Conservation (phyloP, 1,139 yeast species). For the Yamadazyma taylorii region DNA sequence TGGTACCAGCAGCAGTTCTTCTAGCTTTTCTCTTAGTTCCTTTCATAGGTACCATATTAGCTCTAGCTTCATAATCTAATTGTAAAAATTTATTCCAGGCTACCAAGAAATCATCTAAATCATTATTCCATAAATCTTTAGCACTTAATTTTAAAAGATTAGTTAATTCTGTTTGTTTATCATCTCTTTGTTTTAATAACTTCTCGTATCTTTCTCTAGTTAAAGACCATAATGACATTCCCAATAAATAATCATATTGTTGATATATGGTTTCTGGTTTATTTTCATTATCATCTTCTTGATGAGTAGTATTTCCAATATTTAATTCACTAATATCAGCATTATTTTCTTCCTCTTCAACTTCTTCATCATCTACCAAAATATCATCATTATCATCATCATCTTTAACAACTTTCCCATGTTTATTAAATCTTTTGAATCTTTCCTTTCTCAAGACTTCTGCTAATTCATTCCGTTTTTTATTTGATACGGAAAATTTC, state of each 20-base stretch:
- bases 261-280: constrained; percentile 49
- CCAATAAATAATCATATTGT: constrained; percentile 71
- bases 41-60: constrained; percentile 29
- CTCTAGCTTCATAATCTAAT: constrained; percentile 33
- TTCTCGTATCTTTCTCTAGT: constrained; percentile 87
- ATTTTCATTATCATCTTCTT: constrained; percentile 28
- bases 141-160: constrained; percentile 67
- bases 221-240: constrained; percentile 92
- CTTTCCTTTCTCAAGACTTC: constrained; percentile 59
- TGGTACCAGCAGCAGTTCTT: constrained; percentile 17
- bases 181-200: constrained; percentile 68
- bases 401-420: constrained; percentile 52
- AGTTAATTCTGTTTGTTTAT: constrained; percentile 71
- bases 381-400: constrained; percentile 16
- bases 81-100: constrained; percentile 65
- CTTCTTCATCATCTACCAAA: constrained; percentile 25
- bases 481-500: constrained; percentile 68
- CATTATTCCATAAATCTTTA: constrained; percentile 85
- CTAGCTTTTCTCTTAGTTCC: constrained; percentile 30
- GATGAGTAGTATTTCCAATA: constrained; percentile 27
- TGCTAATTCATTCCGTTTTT: constrained; percentile 65
- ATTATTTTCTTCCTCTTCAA: constrained; percentile 37
- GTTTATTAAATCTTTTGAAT: constrained; percentile 75
- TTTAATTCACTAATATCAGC: constrained; percentile 41
- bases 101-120: constrained; percentile 68